These are phyloP conservation scores for Babesia bigemina DNA, from an alignment of 169 alveolate species.

Conservation along the genomic window DNA sequence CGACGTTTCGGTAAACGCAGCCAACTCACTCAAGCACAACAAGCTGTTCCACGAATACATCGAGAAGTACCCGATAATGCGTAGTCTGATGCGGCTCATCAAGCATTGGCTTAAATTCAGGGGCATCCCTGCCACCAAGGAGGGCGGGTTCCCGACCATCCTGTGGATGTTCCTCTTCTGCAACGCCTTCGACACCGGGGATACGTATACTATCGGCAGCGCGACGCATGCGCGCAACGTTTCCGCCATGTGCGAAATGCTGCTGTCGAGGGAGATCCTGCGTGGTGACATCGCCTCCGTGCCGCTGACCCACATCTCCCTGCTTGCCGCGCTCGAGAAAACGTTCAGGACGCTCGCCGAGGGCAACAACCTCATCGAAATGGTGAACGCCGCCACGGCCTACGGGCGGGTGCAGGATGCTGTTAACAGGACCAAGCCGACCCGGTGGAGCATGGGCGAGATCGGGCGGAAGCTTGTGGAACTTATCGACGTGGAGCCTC, in stretches of 20 bases:
- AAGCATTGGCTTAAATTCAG: conserved; percentile 84
- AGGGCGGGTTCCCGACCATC: conserved; percentile 90
- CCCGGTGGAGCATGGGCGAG: conserved; percentile 30
- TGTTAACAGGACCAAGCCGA: neutral
- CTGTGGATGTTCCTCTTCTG: conserved; percentile 86
- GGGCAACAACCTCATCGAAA: conserved; percentile 50
- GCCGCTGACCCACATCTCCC: neutral
- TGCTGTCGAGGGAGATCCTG: neutral
- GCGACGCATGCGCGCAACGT: neutral
- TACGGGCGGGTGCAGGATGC: neutral
- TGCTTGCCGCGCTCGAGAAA: conserved; percentile 52
- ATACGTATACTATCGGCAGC: neutral
- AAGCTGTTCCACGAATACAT: conserved; percentile 80
- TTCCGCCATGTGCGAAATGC: conserved; percentile 8
- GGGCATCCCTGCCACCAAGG: conserved; percentile 86
- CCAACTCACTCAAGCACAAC: conserved; percentile 84
- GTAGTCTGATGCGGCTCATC: conserved; percentile 82
- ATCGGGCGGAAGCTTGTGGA: conserved; percentile 56
- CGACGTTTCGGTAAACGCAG: conserved; percentile 86
- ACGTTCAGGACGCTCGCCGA: conserved; percentile 35
- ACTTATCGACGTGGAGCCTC: conserved; percentile 83
- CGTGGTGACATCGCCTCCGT: neutral
- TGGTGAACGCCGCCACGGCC: conserved; percentile 30
- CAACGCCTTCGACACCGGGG: conserved; percentile 43
- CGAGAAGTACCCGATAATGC: conserved; percentile 79